Evolutionary conservation across 305 asterid genomes (phyloP), one percentile per base, ranked within the genome.

Genomic region (Ajuga reptans): DNA sequence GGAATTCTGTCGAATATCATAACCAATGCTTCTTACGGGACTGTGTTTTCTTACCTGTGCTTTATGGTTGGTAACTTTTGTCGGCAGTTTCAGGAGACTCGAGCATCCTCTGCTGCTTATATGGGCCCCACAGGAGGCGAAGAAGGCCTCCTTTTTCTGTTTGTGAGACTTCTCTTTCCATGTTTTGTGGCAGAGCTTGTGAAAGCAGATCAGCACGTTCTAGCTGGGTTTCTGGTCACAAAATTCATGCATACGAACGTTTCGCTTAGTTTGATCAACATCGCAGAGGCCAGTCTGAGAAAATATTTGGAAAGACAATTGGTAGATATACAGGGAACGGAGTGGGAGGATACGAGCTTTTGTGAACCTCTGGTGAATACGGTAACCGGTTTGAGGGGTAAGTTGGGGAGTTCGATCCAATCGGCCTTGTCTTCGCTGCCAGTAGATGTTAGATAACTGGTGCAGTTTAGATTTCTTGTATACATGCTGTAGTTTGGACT

Each of bases 141-240:
- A 59, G 76, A 69, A 43, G 63, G 66, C 17, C 50, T 64, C 4
- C 31, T 49, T 58, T 37, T 67, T 29, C 77, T 89, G 39, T 90
- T 90, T 36, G 68, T 71, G 68, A 76, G 80, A 58, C 57, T 89
- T 55, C 63, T 91, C 15, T 86, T 94, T 49, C 99, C 98, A 0
- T 86, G 87, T 63, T 91, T 84, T 46, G 57, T 87, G 55, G 80
- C 87, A 1, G 98, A 91, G 93, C 95, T 91, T 21, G 93, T 94
- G 86, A 86, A 82, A 72, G 85, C 87, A 4, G 90, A 84, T 11
- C 99, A 94, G 82, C 84, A 77, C 69, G 72, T 91, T 63, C 78
- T 94, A 24, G 99, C 96, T 0, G 96, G 96, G 16, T 81, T 91
- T 77, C 76, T 94, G 56, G 91, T 87, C 24, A 82, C 91, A 8